Conservation (phyloP, 768 basidiomycete genomes). For the Coprinopsis sp. region DNA sequence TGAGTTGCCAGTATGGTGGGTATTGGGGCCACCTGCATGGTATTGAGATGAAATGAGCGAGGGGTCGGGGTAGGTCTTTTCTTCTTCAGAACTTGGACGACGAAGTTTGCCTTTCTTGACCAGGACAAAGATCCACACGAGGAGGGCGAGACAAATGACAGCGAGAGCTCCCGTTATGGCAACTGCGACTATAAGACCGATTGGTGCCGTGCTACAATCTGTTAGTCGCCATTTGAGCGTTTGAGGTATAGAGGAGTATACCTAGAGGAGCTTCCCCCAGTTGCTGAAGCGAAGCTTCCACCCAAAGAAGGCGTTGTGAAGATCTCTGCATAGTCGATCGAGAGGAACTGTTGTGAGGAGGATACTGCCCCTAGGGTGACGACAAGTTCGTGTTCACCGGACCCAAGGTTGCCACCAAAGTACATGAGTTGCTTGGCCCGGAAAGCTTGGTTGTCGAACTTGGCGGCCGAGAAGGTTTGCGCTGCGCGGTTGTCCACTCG, state of each 20-base stretch:
- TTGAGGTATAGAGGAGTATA: neutral
- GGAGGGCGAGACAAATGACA: slow-evolving; percentile 5
- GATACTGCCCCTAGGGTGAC: slow-evolving; percentile 3
- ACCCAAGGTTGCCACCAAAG: slow-evolving; percentile 16
- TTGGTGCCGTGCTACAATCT: no score
- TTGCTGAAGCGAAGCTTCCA: slow-evolving; percentile 12
- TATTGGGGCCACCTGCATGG: no score
- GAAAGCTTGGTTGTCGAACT: slow-evolving; percentile 13
- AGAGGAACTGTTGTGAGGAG: slow-evolving; percentile 6
- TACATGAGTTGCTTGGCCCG: slow-evolving; percentile 14
- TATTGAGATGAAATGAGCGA: no score
- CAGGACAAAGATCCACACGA: neutral
- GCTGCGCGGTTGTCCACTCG: slow-evolving; percentile 10
- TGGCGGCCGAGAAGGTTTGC: slow-evolving; percentile 6
- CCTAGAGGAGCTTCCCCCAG: neutral
- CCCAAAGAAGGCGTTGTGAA: slow-evolving; percentile 19
- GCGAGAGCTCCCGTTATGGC: slow-evolving; percentile 11
- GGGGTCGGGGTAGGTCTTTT: no score
- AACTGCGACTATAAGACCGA: slow-evolving; percentile 12
- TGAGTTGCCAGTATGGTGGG: no score
- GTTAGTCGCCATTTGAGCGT: no score
- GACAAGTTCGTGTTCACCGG: slow-evolving; percentile 13
- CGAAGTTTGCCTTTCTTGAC: neutral
- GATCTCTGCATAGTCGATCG: slow-evolving; percentile 21
- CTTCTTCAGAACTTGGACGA: no score